Conservation (phyloP, 78 protist genomes). For the Dictyostelium citrinum region DNA sequence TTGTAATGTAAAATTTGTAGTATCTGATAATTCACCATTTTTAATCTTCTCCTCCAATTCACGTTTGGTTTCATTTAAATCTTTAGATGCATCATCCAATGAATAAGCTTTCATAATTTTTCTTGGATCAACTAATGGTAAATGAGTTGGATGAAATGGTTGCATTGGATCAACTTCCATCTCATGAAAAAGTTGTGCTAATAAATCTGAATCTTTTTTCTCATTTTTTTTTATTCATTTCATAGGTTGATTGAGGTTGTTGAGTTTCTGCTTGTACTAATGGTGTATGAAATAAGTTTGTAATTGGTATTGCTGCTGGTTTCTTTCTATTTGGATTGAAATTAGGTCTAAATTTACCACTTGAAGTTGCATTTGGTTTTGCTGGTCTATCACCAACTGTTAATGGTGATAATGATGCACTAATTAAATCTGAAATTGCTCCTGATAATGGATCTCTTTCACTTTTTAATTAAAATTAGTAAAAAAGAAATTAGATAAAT, state of each 20-base stretch:
- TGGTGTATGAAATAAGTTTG: not conserved
- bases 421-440: slow-evolving; percentile 40
- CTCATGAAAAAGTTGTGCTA: slow-evolving; percentile 53
- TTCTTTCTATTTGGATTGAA: not conserved
- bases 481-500: no score
- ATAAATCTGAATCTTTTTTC: slow-evolving; percentile 12
- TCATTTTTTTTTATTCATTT: not conserved
- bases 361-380: not conserved
- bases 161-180: slow-evolving; percentile 74
- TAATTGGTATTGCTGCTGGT: slow-evolving; percentile 14
- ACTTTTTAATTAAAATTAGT: no score
- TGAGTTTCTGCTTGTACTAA: not conserved
- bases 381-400: not conserved
- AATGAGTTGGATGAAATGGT: slow-evolving; percentile 65
- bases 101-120: slow-evolving; percentile 57
- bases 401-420: slow-evolving; percentile 21
- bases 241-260: slow-evolving; percentile 7
- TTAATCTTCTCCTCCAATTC: slow-evolving; percentile 19
- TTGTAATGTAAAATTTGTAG: not conserved
- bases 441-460: slow-evolving; percentile 5
- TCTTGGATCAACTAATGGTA: slow-evolving; percentile 72
- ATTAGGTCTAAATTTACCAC: not conserved
- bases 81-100: slow-evolving; percentile 49
- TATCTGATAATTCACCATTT: slow-evolving; percentile 71
- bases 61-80: slow-evolving; percentile 12